Evolutionary conservation across 177 flowering plant genomes (phyloP).

Genomic region (Telopea speciosissima): DNA sequence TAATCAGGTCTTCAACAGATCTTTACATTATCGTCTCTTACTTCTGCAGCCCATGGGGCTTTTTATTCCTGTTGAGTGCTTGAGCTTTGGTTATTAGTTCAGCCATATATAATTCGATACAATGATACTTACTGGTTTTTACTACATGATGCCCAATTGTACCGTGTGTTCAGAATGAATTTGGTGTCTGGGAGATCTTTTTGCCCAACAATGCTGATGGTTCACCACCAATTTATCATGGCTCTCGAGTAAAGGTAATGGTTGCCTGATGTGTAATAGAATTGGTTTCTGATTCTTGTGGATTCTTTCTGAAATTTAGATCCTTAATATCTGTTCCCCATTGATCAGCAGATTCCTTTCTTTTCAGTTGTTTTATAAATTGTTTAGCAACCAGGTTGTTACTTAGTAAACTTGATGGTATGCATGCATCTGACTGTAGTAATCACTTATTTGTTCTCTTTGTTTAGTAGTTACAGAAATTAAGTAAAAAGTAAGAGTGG

Average conservation of each 20-base stretch:
- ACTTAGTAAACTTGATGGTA: neutral
- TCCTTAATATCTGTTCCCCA: no score
- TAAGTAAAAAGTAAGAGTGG: no score
- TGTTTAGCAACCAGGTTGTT: neutral
- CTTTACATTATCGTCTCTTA: no score
- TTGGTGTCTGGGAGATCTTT: slow-evolving; percentile 98
- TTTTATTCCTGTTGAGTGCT: no score
- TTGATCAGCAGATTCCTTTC: neutral
- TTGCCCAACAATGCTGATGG: slow-evolving; percentile 97
- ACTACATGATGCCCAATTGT: neutral
- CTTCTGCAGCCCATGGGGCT: no score
- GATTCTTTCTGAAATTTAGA: no score
- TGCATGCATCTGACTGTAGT: neutral
- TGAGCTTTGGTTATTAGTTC: neutral
- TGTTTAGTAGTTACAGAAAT: neutral
- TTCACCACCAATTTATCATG: slow-evolving; percentile 91
- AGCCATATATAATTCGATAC: neutral
- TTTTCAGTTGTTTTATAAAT: neutral
- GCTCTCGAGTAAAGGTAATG: slow-evolving; percentile 89
- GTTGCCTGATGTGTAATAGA: neutral
- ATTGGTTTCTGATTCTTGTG: neutral
- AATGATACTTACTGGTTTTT: neutral
- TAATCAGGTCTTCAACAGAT: neutral
- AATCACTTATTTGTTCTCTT: neutral
- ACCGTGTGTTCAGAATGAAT: slow-evolving; percentile 62